Conservation (phyloP, 2,329 filamentous ascomycete genomes). For the Paraphoma chrysanthemicola region DNA sequence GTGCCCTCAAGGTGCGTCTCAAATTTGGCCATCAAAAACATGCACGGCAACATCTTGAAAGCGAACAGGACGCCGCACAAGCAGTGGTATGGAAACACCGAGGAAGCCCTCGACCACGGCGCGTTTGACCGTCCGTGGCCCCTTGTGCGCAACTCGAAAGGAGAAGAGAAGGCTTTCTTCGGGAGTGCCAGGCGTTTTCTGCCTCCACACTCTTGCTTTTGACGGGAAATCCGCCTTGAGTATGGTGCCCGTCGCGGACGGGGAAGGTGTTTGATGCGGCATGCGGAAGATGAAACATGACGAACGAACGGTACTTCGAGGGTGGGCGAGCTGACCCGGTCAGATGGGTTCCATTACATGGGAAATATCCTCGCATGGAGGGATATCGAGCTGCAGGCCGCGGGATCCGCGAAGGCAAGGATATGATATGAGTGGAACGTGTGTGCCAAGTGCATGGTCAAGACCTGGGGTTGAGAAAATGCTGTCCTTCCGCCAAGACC, state of each 20-base stretch:
- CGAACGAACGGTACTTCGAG: conserved; percentile 4
- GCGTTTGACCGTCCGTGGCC: conserved; percentile 83
- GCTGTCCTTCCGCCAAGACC: not conserved
- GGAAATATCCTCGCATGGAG: conserved; percentile 67
- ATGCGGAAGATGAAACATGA: conserved; percentile 25
- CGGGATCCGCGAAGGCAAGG: conserved; percentile 25
- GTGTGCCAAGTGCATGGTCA: not conserved
- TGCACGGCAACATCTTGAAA: conserved; percentile 56
- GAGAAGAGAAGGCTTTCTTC: conserved; percentile 73
- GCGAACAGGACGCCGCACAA: conserved; percentile 60
- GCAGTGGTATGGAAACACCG: conserved; percentile 63
- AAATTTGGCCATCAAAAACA: conserved; percentile 59
- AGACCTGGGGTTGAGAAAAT: not conserved
- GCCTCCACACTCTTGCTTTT: not conserved
- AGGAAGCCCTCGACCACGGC: conserved; percentile 67
- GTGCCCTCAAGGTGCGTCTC: conserved; percentile 58
- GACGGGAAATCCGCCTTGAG: conserved; percentile 6
- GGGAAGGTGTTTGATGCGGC: conserved; percentile 5
- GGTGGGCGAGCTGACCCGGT: conserved; percentile 18
- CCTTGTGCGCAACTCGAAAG: conserved; percentile 67
- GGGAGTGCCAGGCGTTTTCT: conserved; percentile 70
- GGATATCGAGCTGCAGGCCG: conserved; percentile 58
- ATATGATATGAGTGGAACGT: conserved; percentile 25
- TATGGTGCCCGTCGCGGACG: conserved; percentile 14
- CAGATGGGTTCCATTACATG: conserved; percentile 70